Base-by-base conservation (phyloP, 139 green algal genomes). In the Pycnococcus provasolii region DNA sequence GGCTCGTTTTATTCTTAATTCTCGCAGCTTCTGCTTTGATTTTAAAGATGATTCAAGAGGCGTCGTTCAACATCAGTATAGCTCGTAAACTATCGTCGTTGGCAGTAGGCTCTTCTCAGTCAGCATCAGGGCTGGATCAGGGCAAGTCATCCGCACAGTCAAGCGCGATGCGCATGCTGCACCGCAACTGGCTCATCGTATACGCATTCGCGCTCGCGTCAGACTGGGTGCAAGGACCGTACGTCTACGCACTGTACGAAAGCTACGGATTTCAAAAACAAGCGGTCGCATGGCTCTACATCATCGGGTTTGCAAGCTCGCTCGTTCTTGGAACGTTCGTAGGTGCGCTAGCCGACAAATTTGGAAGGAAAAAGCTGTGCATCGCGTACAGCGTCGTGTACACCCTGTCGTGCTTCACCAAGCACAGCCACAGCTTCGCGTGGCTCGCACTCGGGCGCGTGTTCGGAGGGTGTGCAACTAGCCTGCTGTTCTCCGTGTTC, bases 151-250 rank as follows among this genome's bases (percentile, higher is more conserved):
- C 26, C 26, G 26, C 26, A 26, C 26, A 26, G 26, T 26, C 26
- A 26, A 26, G 26, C 26, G 26, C 26, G 26, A 26, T 26, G 26
- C 26, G 26, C 26, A 26, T 26, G 26, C 26, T 26, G 26, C 26
- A 26, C 26, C 26, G 26, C 26, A 26, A 26, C 26, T 26, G 26
- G 26, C 26, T 26, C 47, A 9, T 60, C 13, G 64, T 71, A 13
- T 71, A 71, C 13, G 42, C 42, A 1, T 37, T 63, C 41, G 64
- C 26, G 13, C 54, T 52, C 40, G 54, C 62, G 43, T 52, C 47
- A 3, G 64, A 71, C 48, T 71, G 64, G 64, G 62, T 71, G 42
- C 64, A 71, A 37, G 64, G 64, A 43, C 47, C 64, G 11, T 71
- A 71, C 41, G 26, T 71, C 4, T 71, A 71, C 64, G 64, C 64